Base-by-base conservation (phyloP, 2,329 filamentous ascomycete species). In the Pseudogymnoascus sp. region DNA sequence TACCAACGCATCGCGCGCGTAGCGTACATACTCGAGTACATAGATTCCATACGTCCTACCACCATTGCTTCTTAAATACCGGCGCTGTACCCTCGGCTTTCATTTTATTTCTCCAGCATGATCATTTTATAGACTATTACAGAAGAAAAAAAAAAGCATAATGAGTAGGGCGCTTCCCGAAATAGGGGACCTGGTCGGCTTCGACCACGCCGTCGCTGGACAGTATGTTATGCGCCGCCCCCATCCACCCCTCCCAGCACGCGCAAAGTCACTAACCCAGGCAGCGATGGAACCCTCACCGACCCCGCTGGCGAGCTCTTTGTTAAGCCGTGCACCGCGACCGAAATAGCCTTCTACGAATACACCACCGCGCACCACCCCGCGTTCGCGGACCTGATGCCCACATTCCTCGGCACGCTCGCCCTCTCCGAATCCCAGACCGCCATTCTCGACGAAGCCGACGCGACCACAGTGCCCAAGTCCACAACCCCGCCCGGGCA, bases 281-380 rank as follows among this genome's bases (percentile, higher is more conserved):
- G 52, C 72, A 97, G 92, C 77, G 92, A 95, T 68, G 94, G 94
- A 66, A 93, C 96, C 55, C 84, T 96, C 69, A 92, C 88, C 72
- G 91, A 96, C 71, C 80, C 83, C 61, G 86, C 90, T 60, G 94
- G 94, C 72, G 85, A 88, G 66, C 80, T 97, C 35, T 89, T 99
- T 73, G 90, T 97, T 72, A 99, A 99, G 76, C 94, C 94, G 15
- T 97, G 93, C 74, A 96, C 90, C 0, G 77, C 85, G 65, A 81
- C 86, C 66, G 94, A 99, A 77, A 85, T 97, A 69, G 82, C 86
- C 48, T 99, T 99, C 75, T 99, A 99, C 79, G 85, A 96, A 73
- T 87, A 78, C 27, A 72, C 86, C 29, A 74, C 75, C 60, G 75
- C 82, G 35, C 76, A 81, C 21, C 88, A 96, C 71, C 84, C 86